Percentiles rank a stretch among this genome's conserved stretches.
phyloP scores from a whole-genome alignment of 805 yeast species.

The Cyberlindnera euphorbiiphila region DNA sequence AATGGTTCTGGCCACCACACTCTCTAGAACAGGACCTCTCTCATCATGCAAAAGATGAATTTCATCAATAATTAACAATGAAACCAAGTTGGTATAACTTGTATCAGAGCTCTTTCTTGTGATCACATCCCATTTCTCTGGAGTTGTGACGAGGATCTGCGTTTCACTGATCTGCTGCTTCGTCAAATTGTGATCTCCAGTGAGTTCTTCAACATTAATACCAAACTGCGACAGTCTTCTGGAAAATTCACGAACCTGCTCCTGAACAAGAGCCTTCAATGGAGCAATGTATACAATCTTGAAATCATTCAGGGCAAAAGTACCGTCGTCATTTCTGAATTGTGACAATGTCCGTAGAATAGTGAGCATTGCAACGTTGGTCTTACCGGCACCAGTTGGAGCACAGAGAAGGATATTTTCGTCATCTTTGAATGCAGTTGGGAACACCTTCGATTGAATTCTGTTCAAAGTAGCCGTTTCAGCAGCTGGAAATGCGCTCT shows the following conservation, averaged over 20 bases:
- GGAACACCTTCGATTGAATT: constrained; percentile 79
- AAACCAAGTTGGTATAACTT: constrained; percentile 59
- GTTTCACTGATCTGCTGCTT: constrained; percentile 73
- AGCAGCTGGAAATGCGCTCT: constrained; percentile 61
- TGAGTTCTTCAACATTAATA: constrained; percentile 73
- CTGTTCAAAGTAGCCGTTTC: constrained; percentile 70
- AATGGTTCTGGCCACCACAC: constrained; percentile 74
- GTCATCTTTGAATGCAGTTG: constrained; percentile 70
- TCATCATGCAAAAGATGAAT: constrained; percentile 89
- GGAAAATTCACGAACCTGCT: constrained; percentile 83
- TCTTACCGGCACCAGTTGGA: constrained; percentile 98
- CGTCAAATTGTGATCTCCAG: constrained; percentile 83
- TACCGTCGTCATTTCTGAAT: constrained; percentile 45
- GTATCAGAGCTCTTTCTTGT: constrained; percentile 76
- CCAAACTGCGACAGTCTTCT: constrained; percentile 64
- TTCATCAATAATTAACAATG: constrained; percentile 81
- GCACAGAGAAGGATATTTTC: constrained; percentile 83
- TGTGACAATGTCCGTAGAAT: constrained; percentile 59
- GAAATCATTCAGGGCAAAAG: constrained; percentile 51
- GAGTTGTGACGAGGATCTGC: constrained; percentile 86
- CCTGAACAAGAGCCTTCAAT: constrained; percentile 90
- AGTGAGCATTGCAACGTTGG: constrained; percentile 90
- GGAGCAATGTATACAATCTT: constrained; percentile 91
- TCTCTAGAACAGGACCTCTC: constrained; percentile 92
- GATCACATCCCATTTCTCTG: constrained; percentile 96